phyloP scores from a whole-genome alignment of 257 asterid species.

The Solanum appendiculatum region DNA sequence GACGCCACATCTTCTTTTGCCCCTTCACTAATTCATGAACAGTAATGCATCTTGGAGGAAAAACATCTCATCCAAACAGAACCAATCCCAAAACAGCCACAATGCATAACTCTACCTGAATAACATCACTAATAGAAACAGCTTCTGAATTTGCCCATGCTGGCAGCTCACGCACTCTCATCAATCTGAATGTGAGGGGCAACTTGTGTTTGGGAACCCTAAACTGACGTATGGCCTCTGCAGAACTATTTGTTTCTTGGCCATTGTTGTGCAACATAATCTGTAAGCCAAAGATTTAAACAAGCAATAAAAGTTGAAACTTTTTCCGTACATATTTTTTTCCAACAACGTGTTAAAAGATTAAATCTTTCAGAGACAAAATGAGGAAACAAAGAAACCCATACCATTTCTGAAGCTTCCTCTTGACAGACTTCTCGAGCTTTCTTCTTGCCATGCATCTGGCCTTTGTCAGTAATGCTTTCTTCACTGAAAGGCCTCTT shows the following conservation, averaged over 20 bases:
- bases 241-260: conserved; percentile 12
- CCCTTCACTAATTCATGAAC: background rate
- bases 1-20: background rate
- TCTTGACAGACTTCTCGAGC: conserved; percentile 30
- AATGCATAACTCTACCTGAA: conserved; percentile 40
- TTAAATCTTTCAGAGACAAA: background rate
- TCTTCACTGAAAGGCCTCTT: conserved; percentile 50
- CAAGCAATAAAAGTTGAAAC: background rate
- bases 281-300: conserved; percentile 15
- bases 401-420: conserved; percentile 27
- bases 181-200: conserved; percentile 52
- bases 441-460: conserved; percentile 35
- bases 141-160: conserved; percentile 90
- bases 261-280: conserved; percentile 9
- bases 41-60: background rate
- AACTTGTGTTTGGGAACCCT: conserved; percentile 38
- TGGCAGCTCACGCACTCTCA: conserved; percentile 72
- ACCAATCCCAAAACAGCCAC: background rate
- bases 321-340: background rate
- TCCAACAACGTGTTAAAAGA: background rate
- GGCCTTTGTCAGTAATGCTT: conserved; percentile 20
- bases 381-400: background rate
- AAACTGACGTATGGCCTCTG: conserved; percentile 45
- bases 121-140: conserved; percentile 74
- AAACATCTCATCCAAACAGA: background rate